Evolutionary conservation across 148 eudicot genomes (phyloP), one percentile per base, ranked within the genome.

Genomic region (Rhododendron williamsianum): DNA sequence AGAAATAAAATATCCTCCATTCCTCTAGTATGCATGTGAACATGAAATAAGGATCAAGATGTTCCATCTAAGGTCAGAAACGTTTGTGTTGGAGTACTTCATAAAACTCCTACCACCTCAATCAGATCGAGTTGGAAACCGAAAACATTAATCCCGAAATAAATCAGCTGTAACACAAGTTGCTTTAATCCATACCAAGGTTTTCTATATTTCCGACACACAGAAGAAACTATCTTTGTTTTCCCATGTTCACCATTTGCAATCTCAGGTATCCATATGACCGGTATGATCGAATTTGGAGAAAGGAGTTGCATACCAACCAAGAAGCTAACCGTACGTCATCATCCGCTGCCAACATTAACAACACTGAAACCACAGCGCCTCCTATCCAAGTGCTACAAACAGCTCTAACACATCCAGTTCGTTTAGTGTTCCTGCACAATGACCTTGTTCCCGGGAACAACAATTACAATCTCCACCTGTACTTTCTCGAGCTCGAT

Each of bases 231-330:
- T 84, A 38, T 12, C 8, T 43, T 11, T 8, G 9, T 36, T 35
- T 84, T 8, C 71, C n/a, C 12, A 19, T 45, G 46, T 83, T 33
- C 3, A 67, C 52, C 6, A 35, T 69, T 46, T 84, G 49, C 16
- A 80, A 82, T 58, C 74, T 56, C 88, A 90, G 91, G 88, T 86
- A 67, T 52, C 90, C 90, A 56, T 49, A 65, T 48, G 91, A 90
- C 86, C 78, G 13, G 6, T 88, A 77, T 86, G 91, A 90, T 88
- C 85, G 90, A 82, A 90, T 90, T 41, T 90, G 91, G 91, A 86
- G 51, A 63, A 86, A 89, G 69, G 86, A 82, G 49, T 25, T 41
- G 25, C 58, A 84, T 65, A 25, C 81, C 48, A 78, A 82, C 9
- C 81, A 86, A 81, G 18, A 54, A 45, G 85, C 84, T 63, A 33